Evolutionary conservation across 2,329 filamentous ascomycete genomes (phyloP).

Genomic region (Phialophora chinensis): DNA sequence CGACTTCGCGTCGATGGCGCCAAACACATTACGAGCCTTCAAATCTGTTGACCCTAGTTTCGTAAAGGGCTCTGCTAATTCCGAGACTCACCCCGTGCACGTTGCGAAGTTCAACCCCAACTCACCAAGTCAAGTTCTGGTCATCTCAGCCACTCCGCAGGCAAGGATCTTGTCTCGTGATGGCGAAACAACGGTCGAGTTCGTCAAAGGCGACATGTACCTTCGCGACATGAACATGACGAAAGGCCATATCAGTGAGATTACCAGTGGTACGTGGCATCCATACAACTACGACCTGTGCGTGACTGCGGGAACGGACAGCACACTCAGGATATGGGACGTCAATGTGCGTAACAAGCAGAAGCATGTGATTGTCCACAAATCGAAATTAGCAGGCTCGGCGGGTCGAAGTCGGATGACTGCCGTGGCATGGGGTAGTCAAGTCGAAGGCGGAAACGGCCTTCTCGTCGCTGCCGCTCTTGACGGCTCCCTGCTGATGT

Average conservation of each 20-base stretch:
- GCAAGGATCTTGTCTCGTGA: slow-evolving; percentile 88
- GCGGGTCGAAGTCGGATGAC: slow-evolving; percentile 95
- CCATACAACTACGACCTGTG: slow-evolving; percentile 83
- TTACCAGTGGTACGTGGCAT: slow-evolving; percentile 89
- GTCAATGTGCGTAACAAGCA: slow-evolving; percentile 88
- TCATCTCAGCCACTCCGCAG: slow-evolving; percentile 86
- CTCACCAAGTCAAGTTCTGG: slow-evolving; percentile 79
- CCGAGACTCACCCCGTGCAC: slow-evolving; percentile 87
- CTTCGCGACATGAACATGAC: slow-evolving; percentile 96
- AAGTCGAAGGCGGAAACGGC: slow-evolving; percentile 76
- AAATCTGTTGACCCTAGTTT: slow-evolving; percentile 86
- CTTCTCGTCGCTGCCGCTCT: slow-evolving; percentile 81
- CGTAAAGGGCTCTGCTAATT: slow-evolving; percentile 70
- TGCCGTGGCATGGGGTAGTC: slow-evolving; percentile 82
- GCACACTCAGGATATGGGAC: slow-evolving; percentile 96
- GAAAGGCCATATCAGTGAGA: slow-evolving; percentile 92
- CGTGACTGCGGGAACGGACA: slow-evolving; percentile 91
- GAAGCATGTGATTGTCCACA: slow-evolving; percentile 93
- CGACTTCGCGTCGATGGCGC: slow-evolving; percentile 94
- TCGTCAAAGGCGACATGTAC: slow-evolving; percentile 98
- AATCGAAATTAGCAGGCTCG: slow-evolving; percentile 84
- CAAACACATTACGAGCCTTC: slow-evolving; percentile 91
- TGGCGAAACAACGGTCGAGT: slow-evolving; percentile 83
- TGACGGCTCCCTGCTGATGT: slow-evolving; percentile 91
- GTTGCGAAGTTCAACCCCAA: slow-evolving; percentile 85